Conservation (phyloP, 306 rosid genomes). For the Gynostemma pentaphyllum region DNA sequence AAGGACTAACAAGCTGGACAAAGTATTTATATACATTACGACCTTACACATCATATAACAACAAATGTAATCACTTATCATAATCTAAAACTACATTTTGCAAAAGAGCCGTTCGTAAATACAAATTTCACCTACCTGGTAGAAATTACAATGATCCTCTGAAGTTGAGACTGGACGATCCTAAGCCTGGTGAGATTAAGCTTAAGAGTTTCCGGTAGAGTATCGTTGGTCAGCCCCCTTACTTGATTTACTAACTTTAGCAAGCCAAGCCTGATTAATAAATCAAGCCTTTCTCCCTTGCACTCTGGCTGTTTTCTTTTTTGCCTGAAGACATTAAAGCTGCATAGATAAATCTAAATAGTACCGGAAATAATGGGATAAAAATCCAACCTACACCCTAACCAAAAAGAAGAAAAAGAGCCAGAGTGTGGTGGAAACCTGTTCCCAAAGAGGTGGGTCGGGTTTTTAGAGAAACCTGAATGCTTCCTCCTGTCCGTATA, state of each 20-base stretch:
- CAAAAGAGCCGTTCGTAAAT: too few relatives aligned
- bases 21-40: background rate
- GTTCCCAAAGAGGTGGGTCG: background rate
- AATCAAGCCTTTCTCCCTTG: slow-evolving; percentile 23
- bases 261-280: slow-evolving; percentile 26
- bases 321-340: slow-evolving; percentile 1
- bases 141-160: slow-evolving; percentile 22
- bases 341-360: too few relatives aligned
- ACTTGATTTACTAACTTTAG: slow-evolving; percentile 27
- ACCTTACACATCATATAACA: background rate
- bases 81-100: background rate
- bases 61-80: background rate
- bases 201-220: slow-evolving; percentile 25
- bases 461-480: background rate
- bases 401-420: background rate
- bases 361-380: too few relatives aligned
- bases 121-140: slow-evolving; percentile 16
- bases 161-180: slow-evolving; percentile 25
- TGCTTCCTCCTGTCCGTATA: slow-evolving; percentile 24
- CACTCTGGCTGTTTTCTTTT: slow-evolving; percentile 24
- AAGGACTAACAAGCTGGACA: slow-evolving; percentile 20
- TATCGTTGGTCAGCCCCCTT: slow-evolving; percentile 16
- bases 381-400: background rate
- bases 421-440: background rate
- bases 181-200: slow-evolving; percentile 27